Conservation (phyloP, 2,329 filamentous ascomycete genomes). For the Fusarium sarcochroum region DNA sequence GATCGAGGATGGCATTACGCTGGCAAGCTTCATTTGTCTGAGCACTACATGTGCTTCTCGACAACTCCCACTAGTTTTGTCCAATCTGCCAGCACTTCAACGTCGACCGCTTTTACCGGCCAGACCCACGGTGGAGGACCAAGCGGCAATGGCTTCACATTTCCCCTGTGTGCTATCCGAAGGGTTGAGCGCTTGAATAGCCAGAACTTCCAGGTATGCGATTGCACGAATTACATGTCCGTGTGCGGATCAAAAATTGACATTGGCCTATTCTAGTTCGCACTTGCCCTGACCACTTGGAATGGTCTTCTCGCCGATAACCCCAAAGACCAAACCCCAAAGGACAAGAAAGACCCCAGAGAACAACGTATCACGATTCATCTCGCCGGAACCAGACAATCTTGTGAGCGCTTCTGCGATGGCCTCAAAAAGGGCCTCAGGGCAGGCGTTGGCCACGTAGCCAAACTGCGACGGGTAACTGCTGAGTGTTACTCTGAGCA, state of each 20-base stretch:
- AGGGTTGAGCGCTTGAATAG: slow-evolving; percentile 94
- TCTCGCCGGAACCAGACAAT: slow-evolving; percentile 87
- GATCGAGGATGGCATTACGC: slow-evolving; percentile 88
- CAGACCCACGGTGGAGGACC: slow-evolving; percentile 94
- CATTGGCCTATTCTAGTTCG: slow-evolving; percentile 70
- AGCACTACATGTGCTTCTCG: slow-evolving; percentile 96
- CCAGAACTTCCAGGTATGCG: slow-evolving; percentile 80
- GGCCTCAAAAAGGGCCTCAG: slow-evolving; percentile 91
- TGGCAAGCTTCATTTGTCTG: slow-evolving; percentile 93
- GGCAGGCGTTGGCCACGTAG: slow-evolving; percentile 88
- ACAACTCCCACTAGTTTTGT: slow-evolving; percentile 92
- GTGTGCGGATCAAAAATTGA: slow-evolving; percentile 11
- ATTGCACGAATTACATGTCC: background rate
- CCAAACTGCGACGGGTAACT: slow-evolving; percentile 84
- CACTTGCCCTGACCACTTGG: slow-evolving; percentile 95
- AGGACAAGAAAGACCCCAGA: slow-evolving; percentile 60
- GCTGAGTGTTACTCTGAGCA: slow-evolving; percentile 94
- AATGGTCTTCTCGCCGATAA: slow-evolving; percentile 77
- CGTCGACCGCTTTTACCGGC: slow-evolving; percentile 88
- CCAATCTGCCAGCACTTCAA: slow-evolving; percentile 81
- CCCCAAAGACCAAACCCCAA: slow-evolving; percentile 65
- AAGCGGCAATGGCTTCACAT: slow-evolving; percentile 94
- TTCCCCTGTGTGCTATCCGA: slow-evolving; percentile 91
- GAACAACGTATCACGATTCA: slow-evolving; percentile 94
- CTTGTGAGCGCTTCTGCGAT: slow-evolving; percentile 96